phyloP scores from a whole-genome alignment of 495 filamentous ascomycete genomes.

The Penicillium lividum region DNA sequence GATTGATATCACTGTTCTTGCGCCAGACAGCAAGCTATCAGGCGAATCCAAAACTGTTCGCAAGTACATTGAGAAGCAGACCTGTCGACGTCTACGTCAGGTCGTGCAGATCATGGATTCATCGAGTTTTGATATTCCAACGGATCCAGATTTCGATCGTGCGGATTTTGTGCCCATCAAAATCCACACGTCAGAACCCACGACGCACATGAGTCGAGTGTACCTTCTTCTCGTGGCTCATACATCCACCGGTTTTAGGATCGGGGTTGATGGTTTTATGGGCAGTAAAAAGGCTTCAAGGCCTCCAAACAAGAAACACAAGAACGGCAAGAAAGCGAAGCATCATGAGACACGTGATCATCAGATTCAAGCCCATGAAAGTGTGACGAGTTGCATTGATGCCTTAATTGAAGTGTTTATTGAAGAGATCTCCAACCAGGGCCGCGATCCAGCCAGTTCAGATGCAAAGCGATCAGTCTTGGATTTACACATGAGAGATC shows the following conservation, averaged over 20 bases:
- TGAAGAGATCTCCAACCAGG: slow-evolving; percentile 50
- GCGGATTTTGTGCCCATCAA: slow-evolving; percentile 38
- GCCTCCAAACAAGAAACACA: slow-evolving; percentile 10
- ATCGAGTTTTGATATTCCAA: slow-evolving; percentile 12
- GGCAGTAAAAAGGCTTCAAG: slow-evolving; percentile 35
- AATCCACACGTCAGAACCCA: slow-evolving; percentile 56
- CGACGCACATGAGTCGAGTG: slow-evolving; percentile 57
- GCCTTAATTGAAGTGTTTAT: slow-evolving; percentile 59
- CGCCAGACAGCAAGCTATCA: slow-evolving; percentile 35
- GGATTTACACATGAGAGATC: slow-evolving; percentile 76
- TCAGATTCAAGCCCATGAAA: not conserved
- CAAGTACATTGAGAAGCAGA: slow-evolving; percentile 16
- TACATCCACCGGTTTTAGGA: slow-evolving; percentile 58
- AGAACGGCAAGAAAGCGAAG: slow-evolving; percentile 12
- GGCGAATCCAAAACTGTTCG: slow-evolving; percentile 9
- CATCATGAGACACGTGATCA: not conserved
- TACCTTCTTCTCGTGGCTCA: slow-evolving; percentile 76
- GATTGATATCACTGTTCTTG: slow-evolving; percentile 63
- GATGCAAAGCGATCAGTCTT: slow-evolving; percentile 40
- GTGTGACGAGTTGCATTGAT: slow-evolving; percentile 7
- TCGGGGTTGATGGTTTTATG: slow-evolving; percentile 68
- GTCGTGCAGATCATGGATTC: slow-evolving; percentile 9
- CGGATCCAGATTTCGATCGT: not conserved
- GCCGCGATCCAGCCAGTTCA: not conserved
- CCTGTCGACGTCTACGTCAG: slow-evolving; percentile 13